Base-by-base conservation (phyloP, 306 rosid species). In the Prunus davidiana region DNA sequence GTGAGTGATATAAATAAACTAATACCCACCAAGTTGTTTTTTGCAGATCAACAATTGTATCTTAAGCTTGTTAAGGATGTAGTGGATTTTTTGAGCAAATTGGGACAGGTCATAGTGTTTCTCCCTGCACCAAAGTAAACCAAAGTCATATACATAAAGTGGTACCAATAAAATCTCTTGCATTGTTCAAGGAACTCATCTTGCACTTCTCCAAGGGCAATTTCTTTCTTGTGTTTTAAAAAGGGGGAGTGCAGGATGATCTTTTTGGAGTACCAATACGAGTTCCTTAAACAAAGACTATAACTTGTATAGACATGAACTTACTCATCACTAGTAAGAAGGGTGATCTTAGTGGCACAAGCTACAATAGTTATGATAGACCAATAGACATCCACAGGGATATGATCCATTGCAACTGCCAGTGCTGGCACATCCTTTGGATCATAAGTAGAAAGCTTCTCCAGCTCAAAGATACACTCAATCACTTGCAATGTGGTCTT, bases 371-470 rank as follows among this genome's bases (percentile, higher is more conserved):
- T 83, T 24, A 83, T 67, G 81, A 90, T 88, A 24, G 83, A 76
- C 96, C 93, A 90, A 19, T 84, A 93, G 11, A 85, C 94, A 70
- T 90, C 84, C 45, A 86, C 86, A 1, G 87, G 88, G 71, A 89
- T 73, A 22, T 86, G 87, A 47, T 76, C 84, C 30, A 74, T 30
- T 12, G 91, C 85, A 13, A 72, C 19, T 1, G 55, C 66, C 81
- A 89, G 63, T 12, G 89, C 86, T 1, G 92, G 92, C 8, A 91
- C 89, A 14, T 86, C 91, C 60, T 69, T 80, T 7, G 85, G 80
- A 64, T 90, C 84, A 62, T 79, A 80, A 18, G 38, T 6, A 20
- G 82, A 61, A 19, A 86, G 86, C 46, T 78, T 86, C 68, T 86
- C 90, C 67, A 88, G 50, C 81, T 78, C 82, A 65, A 81, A 73